phyloP scores from a whole-genome alignment of 805 yeast genomes.

The Saccharomycopsis fodiens region DNA sequence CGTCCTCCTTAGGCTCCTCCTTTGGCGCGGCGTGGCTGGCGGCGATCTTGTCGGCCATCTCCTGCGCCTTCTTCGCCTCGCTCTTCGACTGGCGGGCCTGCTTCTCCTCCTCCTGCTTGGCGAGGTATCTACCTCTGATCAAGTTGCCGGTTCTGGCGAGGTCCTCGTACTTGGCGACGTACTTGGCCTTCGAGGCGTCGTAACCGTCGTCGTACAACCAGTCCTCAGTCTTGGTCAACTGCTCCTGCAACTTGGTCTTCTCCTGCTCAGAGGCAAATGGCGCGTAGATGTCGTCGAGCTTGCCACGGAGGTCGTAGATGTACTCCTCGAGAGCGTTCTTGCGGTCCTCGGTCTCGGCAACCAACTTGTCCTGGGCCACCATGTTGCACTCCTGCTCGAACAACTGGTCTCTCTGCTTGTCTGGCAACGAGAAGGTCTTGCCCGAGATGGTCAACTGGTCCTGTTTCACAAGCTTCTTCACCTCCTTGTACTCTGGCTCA shows the following conservation, averaged over 20 bases:
- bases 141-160: constrained; percentile 91
- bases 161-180: constrained; percentile 97
- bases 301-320: constrained; percentile 95
- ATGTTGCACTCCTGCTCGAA: constrained; percentile 81
- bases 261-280: constrained; percentile 87
- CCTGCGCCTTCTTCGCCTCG: constrained; percentile 80
- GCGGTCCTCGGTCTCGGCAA: constrained; percentile 97
- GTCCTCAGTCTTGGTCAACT: constrained; percentile 84
- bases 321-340: constrained; percentile 98
- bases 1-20: constrained; percentile 31
- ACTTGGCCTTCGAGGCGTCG: constrained; percentile 92
- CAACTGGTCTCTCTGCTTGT: constrained; percentile 45
- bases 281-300: constrained; percentile 85
- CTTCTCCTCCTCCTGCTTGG: constrained; percentile 91
- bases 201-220: constrained; percentile 98
- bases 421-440: constrained; percentile 55
- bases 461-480: constrained; percentile 90
- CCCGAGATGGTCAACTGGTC: constrained; percentile 60
- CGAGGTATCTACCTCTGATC: constrained; percentile 89
- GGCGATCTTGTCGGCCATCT: constrained; percentile 75
- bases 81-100: constrained; percentile 80
- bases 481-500: constrained; percentile 82
- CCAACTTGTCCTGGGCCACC: constrained; percentile 88
- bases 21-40: constrained; percentile 61
- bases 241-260: constrained; percentile 60